Evolutionary conservation across 805 yeast genomes (phyloP), one percentile per base, ranked within the genome.

Genomic region (Wickerhamomyces silvicola): DNA sequence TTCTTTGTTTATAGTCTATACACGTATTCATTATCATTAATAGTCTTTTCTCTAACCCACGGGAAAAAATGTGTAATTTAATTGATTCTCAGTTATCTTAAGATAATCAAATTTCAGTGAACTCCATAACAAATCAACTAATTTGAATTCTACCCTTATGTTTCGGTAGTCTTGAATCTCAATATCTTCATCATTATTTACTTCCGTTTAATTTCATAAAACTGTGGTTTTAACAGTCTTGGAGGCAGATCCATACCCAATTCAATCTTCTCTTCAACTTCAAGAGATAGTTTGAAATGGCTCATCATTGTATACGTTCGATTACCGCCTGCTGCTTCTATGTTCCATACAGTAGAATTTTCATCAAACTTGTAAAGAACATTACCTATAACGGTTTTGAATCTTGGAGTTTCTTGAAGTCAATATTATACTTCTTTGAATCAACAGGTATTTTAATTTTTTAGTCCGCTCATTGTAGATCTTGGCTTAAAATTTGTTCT

Each of bases 361-460:
- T 72, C 67, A 41, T 86, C 90, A 6, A 92, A 68, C 36, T 78
- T 77, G 52, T 78, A 83, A 9, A 71, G 60, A 1, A 84, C 92
- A 23, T 68, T 67, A 1, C 97, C 97, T 21, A 68, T 43, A 42
- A 78, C 78, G 5, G 92, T 67, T 46, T 80, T 83, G 56, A 76
- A 85, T 43, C 76, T 74, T 15, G 88, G 74, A 3, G 71, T 60
- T 35, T 61, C 64, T 60, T 59, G 37, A 66, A 63, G 42, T 75
- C 66, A 5, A 72, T 60, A 5, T 48, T 38, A 32, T 58, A 60
- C 47, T 54, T 64, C 7, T 24, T 14, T 5, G 36, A 31, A 3
- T 79, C 77, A 12, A 82, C 69, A 2, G 94, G 94, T 21, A 82
- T 68, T 20, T 63, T 52, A 19, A 82, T 64, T 38, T 71, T n/a